Evolutionary conservation across 2,329 filamentous ascomycete genomes (phyloP).

Genomic region (Xylaria sp.): DNA sequence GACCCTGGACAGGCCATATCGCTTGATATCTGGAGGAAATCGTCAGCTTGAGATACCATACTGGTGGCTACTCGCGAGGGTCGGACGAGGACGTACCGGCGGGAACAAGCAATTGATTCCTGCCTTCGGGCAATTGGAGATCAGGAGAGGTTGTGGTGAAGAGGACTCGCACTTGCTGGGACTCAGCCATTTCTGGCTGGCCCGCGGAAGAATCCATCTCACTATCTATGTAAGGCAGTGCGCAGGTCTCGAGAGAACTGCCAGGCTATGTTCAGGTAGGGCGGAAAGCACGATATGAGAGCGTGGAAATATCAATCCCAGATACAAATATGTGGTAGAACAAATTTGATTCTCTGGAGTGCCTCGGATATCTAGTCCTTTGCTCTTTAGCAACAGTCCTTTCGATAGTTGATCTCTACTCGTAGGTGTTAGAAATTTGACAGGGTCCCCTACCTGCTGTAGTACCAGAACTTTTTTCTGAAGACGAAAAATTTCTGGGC

Average conservation of each 20-base stretch:
- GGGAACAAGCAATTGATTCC: constrained; percentile 64
- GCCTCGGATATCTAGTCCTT: constrained; percentile 11
- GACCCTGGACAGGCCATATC: constrained; percentile 71
- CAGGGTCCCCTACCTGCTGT: neutral
- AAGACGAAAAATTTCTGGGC: constrained; percentile 1
- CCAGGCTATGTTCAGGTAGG: neutral
- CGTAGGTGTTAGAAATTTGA: no score
- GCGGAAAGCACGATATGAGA: neutral
- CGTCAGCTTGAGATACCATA: constrained; percentile 2
- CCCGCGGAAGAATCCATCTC: constrained; percentile 31
- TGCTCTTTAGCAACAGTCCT: constrained; percentile 5
- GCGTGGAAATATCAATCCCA: neutral
- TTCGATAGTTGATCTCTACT: neutral
- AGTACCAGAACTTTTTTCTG: constrained; percentile 21
- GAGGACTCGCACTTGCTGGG: constrained; percentile 64
- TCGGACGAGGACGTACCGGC: constrained; percentile 47
- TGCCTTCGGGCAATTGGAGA: constrained; percentile 64
- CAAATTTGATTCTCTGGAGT: constrained; percentile 7
- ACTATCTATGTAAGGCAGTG: neutral
- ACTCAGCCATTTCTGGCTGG: constrained; percentile 33
- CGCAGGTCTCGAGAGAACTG: no score
- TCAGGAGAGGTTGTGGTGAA: constrained; percentile 67
- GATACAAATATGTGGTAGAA: neutral
- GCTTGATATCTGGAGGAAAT: constrained; percentile 60
- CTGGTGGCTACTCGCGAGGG: no score